Evolutionary conservation across 129 eudicot species (phyloP), one percentile per base, ranked within the genome.

Genomic region (Escallonia rubra): DNA sequence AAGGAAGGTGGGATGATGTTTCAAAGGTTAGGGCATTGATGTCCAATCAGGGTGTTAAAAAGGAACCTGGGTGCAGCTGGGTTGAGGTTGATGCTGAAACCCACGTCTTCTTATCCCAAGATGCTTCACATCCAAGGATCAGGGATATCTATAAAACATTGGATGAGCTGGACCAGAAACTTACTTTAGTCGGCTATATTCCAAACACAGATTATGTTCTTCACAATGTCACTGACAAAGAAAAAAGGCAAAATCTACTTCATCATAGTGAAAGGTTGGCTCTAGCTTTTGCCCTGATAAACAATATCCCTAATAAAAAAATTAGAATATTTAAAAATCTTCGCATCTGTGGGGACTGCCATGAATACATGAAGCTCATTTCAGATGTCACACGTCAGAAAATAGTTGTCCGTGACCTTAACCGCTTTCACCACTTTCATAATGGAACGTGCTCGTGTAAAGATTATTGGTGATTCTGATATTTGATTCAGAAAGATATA

Each of bases 51-150:
- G 80, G 76, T 53, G 39, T 79, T 34, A 79, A 79, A 69, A 79
- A 79, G 67, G 83, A 79, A 74, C 77, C 82, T 0, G 82, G 80
- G 59, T 81, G 80, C 65, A 81, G 82, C 46, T 77, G 82, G 82
- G 82, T 77, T 41, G 79, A 77, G 23, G 74, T 69, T 57, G 55
- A 71, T 49, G 73, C 71, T 71, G 77, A 73, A 57, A 69, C 69
- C 23, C 73, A 81, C 43, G 71, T 77, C 13, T 80, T 81, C 72
- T 73, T 65, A 34, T 77, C 82, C 50, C 82, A 60, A 66, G 82
- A 77, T 61, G 51, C 68, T 70, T 77, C 82, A 57, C 80, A 70
- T 67, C 47, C 34, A 47, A 70, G 67, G 60, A 74, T 70, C 4
- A 56, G 52, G 13, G 78, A 77, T 65, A 64, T 81, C n/a, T 68